Conservation (phyloP, 164 flowering plant genomes). For the Tetracentron sinense region DNA sequence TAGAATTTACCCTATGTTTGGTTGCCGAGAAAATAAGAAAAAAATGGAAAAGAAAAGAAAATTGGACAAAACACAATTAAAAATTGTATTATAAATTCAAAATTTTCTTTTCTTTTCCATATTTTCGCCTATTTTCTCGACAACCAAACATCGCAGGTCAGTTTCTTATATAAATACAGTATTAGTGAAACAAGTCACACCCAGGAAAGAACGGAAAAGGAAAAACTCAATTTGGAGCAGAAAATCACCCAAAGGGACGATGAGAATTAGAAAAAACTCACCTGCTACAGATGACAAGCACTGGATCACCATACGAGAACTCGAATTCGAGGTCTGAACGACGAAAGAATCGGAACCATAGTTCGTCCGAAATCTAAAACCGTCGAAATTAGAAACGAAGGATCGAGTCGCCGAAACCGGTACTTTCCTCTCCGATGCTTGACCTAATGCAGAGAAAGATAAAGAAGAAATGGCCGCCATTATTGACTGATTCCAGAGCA, state of each 20-base stretch:
- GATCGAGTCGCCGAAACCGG: constrained; percentile 6
- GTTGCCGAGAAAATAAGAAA: no score
- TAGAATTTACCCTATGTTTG: no score
- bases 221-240: neutral
- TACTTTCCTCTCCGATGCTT: constrained; percentile 19
- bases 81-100: no score
- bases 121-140: no score
- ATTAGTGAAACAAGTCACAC: neutral
- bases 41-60: no score
- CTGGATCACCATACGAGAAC: constrained; percentile 25
- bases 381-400: constrained; percentile 12
- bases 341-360: constrained; percentile 11
- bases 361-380: constrained; percentile 12
- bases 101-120: no score
- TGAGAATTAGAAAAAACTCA: neutral
- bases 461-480: constrained; percentile 39
- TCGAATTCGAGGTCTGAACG: constrained; percentile 16
- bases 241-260: neutral
- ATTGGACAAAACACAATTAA: no score
- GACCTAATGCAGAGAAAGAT: constrained; percentile 24
- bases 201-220: neutral
- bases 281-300: constrained; percentile 37
- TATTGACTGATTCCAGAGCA: neutral
- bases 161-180: neutral
- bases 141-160: no score